These are phyloP conservation scores for Acer campestre DNA, from an alignment of 345 rosid species.

Conservation along the genomic window DNA sequence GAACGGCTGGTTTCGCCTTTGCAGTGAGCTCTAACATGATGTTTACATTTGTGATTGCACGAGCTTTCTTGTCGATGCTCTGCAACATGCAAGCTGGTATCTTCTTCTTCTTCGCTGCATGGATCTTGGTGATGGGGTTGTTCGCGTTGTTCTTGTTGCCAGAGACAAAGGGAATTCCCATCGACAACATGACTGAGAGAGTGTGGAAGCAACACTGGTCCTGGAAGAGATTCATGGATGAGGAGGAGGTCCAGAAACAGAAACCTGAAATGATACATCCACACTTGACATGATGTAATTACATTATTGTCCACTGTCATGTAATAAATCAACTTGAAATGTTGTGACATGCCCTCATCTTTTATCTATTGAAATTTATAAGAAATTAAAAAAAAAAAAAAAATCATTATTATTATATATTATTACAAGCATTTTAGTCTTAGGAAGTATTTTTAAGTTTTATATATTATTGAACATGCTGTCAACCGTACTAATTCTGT, in stretches of 20 bases:
- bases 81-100: constrained; percentile 50
- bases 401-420: no score
- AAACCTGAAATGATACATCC: not conserved
- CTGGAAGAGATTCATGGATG: constrained; percentile 47
- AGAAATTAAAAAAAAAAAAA: no score
- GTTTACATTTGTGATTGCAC: constrained; percentile 53
- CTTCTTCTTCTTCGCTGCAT: constrained; percentile 55
- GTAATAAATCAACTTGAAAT: not conserved
- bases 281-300: not conserved
- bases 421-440: no score
- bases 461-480: no score
- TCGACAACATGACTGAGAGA: constrained; percentile 42
- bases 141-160: constrained; percentile 44
- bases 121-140: constrained; percentile 46
- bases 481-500: no score
- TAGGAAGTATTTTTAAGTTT: not conserved
- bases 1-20: constrained; percentile 44
- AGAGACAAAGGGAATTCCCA: constrained; percentile 49
- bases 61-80: constrained; percentile 50
- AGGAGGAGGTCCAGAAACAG: not conserved
- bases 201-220: constrained; percentile 54
- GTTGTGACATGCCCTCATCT: no score
- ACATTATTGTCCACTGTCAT: not conserved
- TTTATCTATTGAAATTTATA: no score
- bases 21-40: constrained; percentile 54